These are phyloP conservation scores for Solanum phureja DNA, from an alignment of 257 asterid genomes.

Conservation along the genomic window DNA sequence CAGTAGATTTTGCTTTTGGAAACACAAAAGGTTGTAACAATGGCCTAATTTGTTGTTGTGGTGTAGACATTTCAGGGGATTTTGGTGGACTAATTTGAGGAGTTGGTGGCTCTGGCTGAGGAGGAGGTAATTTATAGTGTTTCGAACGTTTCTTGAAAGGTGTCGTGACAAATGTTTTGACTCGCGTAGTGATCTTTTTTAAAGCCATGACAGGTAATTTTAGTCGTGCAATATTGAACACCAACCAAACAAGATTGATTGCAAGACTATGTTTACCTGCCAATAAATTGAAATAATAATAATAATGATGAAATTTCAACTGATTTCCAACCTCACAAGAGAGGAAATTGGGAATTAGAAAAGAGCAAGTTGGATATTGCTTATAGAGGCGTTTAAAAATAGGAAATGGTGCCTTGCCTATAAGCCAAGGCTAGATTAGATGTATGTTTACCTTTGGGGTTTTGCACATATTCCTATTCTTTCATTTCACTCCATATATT, in stretches of 20 bases:
- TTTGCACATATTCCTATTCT: neutral
- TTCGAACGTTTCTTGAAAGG: constrained; percentile 23
- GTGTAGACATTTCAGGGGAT: constrained; percentile 23
- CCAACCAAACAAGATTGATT: neutral
- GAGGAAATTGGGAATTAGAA: neutral
- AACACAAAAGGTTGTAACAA: constrained; percentile 38
- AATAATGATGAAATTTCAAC: neutral
- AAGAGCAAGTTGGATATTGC: neutral
- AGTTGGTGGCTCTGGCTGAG: neutral
- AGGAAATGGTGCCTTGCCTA: neutral
- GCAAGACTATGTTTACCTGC: neutral
- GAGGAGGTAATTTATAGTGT: constrained; percentile 1
- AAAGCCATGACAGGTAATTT: neutral
- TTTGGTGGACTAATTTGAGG: constrained; percentile 8
- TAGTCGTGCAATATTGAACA: neutral
- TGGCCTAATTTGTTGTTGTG: constrained; percentile 6
- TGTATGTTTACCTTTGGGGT: neutral
- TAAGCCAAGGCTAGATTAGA: neutral
- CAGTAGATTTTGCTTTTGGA: constrained; percentile 45
- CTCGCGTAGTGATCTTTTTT: constrained; percentile 25
- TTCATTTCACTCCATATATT: neutral
- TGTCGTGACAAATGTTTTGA: constrained; percentile 28
- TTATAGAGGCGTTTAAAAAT: neutral
- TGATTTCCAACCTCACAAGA: neutral
- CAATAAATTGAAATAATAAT: neutral